These are phyloP conservation scores for Priceomyces medius DNA, from an alignment of 805 yeast genomes.

Conservation along the genomic window DNA sequence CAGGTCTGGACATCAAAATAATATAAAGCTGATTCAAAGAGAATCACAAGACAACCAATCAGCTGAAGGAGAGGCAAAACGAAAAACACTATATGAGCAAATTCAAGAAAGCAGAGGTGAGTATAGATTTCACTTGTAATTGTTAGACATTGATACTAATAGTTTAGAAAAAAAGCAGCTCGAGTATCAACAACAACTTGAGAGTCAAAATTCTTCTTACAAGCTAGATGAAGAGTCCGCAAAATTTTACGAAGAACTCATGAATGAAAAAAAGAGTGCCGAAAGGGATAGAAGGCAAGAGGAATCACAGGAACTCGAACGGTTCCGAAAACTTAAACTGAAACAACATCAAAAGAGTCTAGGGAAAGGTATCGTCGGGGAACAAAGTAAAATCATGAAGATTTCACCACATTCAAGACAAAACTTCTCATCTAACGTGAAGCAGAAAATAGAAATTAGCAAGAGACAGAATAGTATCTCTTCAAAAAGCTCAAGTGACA, in stretches of 20 bases:
- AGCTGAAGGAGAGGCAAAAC: slow-evolving; percentile 16
- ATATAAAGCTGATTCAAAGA: not conserved
- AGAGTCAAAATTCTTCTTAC: slow-evolving; percentile 38
- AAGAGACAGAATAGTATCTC: not conserved
- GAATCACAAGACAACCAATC: slow-evolving; percentile 3
- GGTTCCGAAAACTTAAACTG: slow-evolving; percentile 8
- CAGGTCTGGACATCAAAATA: not conserved
- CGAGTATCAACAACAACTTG: slow-evolving; percentile 29
- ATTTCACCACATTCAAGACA: too few species aligned
- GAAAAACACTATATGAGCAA: slow-evolving; percentile 45
- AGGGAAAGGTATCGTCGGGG: not conserved
- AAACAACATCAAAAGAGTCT: slow-evolving; percentile 5
- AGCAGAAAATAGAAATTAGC: not conserved
- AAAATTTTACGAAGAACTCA: slow-evolving; percentile 30
- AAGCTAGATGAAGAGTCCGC: slow-evolving; percentile 39
- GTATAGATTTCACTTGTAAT: not conserved
- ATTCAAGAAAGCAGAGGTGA: slow-evolving; percentile 38
- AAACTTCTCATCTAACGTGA: not conserved
- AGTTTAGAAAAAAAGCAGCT: slow-evolving; percentile 29
- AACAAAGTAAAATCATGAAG: not conserved
- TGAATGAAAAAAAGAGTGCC: slow-evolving; percentile 16
- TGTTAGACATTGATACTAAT: slow-evolving; percentile 17
- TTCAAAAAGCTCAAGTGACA: not conserved
- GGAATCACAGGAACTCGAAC: slow-evolving; percentile 21
- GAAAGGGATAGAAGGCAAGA: slow-evolving; percentile 19